Evolutionary conservation across 1,284 basidiomycete genomes (phyloP), one percentile per base, ranked within the genome.

Genomic region (Puccinia horiana): DNA sequence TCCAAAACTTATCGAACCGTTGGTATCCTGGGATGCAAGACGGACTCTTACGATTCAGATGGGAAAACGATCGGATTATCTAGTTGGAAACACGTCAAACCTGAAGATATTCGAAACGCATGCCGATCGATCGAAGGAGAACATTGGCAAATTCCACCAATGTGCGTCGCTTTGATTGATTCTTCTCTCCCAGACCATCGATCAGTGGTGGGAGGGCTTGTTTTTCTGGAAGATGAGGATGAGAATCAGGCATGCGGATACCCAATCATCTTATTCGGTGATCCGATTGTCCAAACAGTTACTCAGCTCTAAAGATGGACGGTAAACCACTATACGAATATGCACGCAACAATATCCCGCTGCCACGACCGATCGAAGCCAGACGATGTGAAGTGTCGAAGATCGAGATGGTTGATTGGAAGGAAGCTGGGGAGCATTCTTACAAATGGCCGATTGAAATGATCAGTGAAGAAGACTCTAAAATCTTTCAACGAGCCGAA

Each of bases 221-320:
- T 49, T n/a, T 23, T 26, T 8, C 26, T n/a, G 42, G 35, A 37
- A n/a, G 65, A 12, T 8, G 58, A 16, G 29, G 23, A 35, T 9
- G 20, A 61, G 1, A 61, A 61, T 35, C 29, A 18, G 37, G 12
- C 63, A 4, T 40, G 65, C 0, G 26, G 54, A 49, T 29, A 65
- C n/a, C 35, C 80, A 54, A 83, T 83, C 35, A 32, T 26, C 54
- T 54, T 77, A 20, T 47, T 76, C 37, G 83, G 79, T 83, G 74
- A 56, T 79, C 40, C 20, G 40, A 56, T 61, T 44, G 9, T 40
- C 85, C 86, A 0, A 86, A 18, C 84, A 98, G 95, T 86, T 99
- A 96, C 88, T 99, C 96, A 16, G 97, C 97, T 0, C 89, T 99
- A 61, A 96, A 98, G 87, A 99, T 99, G 94, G 95, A 99, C 85